These are phyloP conservation scores for Boechera stricta DNA, from an alignment of 345 rosid genomes.

Conservation along the genomic window DNA sequence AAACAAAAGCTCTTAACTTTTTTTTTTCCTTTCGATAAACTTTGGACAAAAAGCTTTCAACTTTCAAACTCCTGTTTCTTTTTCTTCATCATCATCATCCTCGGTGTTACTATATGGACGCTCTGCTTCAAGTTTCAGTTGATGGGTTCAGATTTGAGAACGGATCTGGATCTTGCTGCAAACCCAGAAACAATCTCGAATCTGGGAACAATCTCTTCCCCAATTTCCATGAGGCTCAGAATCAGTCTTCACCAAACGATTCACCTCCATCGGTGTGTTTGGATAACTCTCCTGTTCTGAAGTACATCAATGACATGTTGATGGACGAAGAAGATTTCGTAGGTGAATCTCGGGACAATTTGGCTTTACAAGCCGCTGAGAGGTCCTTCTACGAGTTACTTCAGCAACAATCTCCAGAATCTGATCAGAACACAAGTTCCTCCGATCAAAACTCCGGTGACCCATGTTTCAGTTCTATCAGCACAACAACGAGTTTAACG, in stretches of 20 bases:
- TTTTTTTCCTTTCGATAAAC: not conserved
- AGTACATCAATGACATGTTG: slow-evolving; percentile 66
- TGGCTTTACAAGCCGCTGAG: slow-evolving; percentile 74
- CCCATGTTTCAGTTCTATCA: not conserved
- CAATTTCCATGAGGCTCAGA: not conserved
- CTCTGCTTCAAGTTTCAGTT: slow-evolving; percentile 27
- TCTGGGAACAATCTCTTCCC: slow-evolving; percentile 24
- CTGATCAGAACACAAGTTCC: slow-evolving; percentile 45
- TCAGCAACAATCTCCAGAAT: slow-evolving; percentile 58
- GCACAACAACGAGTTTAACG: not conserved
- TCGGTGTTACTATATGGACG: slow-evolving; percentile 13
- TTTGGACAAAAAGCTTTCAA: not conserved
- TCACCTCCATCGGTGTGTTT: slow-evolving; percentile 22
- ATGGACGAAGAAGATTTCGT: slow-evolving; percentile 73
- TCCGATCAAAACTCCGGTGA: slow-evolving; percentile 36
- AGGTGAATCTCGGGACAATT: slow-evolving; percentile 50
- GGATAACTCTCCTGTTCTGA: slow-evolving; percentile 52
- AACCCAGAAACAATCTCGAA: slow-evolving; percentile 38
- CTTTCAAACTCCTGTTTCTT: slow-evolving; percentile 7
- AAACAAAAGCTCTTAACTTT: not conserved
- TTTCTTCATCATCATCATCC: not conserved
- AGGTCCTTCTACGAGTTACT: slow-evolving; percentile 64
- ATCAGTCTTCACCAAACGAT: slow-evolving; percentile 24
- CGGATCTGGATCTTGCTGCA: slow-evolving; percentile 41
- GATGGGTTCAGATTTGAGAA: slow-evolving; percentile 41